These are phyloP conservation scores for Candida dubliniensis DNA, from an alignment of 1,139 yeast genomes.

Conservation along the genomic window DNA sequence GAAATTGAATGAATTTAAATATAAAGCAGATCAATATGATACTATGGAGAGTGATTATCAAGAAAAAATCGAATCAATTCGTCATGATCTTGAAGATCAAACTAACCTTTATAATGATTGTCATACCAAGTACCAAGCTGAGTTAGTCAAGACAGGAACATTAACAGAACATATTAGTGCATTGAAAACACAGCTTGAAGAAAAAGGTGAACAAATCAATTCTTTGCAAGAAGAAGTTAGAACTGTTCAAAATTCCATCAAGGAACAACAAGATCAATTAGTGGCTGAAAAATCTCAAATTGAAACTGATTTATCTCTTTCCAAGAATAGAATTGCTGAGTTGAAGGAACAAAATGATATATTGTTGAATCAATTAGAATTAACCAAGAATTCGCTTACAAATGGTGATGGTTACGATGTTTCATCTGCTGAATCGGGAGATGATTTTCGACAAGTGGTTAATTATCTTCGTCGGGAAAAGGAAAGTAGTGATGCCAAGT, in stretches of 20 bases:
- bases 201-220: constrained; percentile 36
- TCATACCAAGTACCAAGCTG: constrained; percentile 59
- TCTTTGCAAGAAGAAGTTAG: constrained; percentile 29
- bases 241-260: constrained; percentile 19
- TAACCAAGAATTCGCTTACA: constrained; percentile 22
- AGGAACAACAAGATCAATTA: constrained; percentile 25
- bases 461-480: constrained; percentile 72
- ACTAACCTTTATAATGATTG: constrained; percentile 46
- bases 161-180: constrained; percentile 45
- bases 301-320: constrained; percentile 54
- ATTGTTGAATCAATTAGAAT: constrained; percentile 69
- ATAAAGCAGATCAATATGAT: constrained; percentile 40
- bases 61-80: constrained; percentile 28
- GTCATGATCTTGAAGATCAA: constrained; percentile 52
- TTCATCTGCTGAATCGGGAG: constrained; percentile 12
- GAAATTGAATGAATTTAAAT: constrained; percentile 22
- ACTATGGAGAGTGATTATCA: constrained; percentile 35
- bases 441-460: constrained; percentile 54
- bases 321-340: constrained; percentile 52
- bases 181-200: constrained; percentile 44
- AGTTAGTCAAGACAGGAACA: constrained; percentile 57
- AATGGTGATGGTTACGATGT: constrained; percentile 8
- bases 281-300: constrained; percentile 30
- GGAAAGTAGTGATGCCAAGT: constrained; percentile 66
- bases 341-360: constrained; percentile 65